Evolutionary conservation across 192 early-diverging fungal species (phyloP).

Genomic region (Chytriomyces hyalinus): DNA sequence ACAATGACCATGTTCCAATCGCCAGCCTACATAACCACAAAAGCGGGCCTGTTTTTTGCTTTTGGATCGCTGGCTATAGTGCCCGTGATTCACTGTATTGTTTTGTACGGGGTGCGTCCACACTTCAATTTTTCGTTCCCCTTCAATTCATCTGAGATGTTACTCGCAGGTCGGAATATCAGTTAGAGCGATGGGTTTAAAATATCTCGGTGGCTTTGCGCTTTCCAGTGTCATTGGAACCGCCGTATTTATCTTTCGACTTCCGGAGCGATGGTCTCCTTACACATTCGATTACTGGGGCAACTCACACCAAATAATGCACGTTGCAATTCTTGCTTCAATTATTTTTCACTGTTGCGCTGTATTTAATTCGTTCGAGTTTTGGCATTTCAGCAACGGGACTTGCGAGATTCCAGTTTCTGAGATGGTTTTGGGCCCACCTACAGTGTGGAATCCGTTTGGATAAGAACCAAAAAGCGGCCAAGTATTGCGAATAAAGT

Average conservation of each 20-base stretch:
- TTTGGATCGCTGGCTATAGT: conserved; percentile 4
- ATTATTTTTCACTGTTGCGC: background rate
- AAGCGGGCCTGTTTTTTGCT: background rate
- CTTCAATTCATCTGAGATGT: background rate
- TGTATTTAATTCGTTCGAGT: background rate
- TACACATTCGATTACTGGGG: conserved; percentile 3
- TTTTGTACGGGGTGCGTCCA: background rate
- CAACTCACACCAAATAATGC: conserved; percentile 20
- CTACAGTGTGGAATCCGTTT: too few species aligned
- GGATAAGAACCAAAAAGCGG: too few species aligned
- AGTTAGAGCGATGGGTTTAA: background rate
- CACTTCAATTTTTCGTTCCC: background rate
- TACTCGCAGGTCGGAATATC: background rate
- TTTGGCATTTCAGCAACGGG: conserved; percentile 14
- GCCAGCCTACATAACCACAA: background rate
- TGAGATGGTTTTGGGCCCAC: background rate
- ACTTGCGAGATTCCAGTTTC: background rate
- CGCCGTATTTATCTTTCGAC: background rate
- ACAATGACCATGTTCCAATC: background rate
- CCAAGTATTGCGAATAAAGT: too few species aligned
- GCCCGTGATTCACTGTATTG: background rate
- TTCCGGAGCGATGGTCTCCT: background rate
- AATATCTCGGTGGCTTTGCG: background rate
- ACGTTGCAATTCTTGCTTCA: background rate
- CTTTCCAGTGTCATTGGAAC: background rate